phyloP scores from a whole-genome alignment of 371 early-diverging fungal species.

The Lichtheimia hyalospora region DNA sequence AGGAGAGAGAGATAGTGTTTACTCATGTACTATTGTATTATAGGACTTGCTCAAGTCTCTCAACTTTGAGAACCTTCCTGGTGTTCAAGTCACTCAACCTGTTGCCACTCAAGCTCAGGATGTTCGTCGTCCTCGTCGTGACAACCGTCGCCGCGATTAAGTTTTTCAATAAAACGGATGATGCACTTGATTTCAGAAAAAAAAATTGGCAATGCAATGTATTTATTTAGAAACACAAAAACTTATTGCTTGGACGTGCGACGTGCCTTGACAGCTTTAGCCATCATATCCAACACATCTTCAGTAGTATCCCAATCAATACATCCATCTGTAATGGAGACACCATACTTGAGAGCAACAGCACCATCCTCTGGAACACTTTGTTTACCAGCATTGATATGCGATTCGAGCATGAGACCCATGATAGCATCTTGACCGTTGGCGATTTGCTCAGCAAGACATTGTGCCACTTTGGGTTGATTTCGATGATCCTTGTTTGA shows the following conservation, averaged over 20 bases:
- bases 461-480: conserved; percentile 64
- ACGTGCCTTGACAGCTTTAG: conserved; percentile 60
- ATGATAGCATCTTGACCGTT: conserved; percentile 70
- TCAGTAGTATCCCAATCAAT: conserved; percentile 79
- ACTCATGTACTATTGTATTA: conserved; percentile 15
- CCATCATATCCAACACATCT: conserved; percentile 66
- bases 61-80: conserved; percentile 86
- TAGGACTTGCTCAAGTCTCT: conserved; percentile 94
- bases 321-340: conserved; percentile 86
- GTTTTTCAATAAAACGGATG: not conserved
- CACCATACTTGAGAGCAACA: conserved; percentile 73
- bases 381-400: conserved; percentile 85
- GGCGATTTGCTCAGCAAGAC: conserved; percentile 61
- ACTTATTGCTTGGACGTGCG: conserved; percentile 4
- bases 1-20: too few species aligned
- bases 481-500: conserved; percentile 72
- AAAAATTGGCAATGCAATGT: not conserved
- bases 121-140: conserved; percentile 29
- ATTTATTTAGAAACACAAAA: too few species aligned
- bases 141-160: not conserved
- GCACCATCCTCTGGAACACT: conserved; percentile 71
- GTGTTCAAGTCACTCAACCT: conserved; percentile 64
- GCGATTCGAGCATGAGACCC: conserved; percentile 95
- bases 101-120: conserved; percentile 36
- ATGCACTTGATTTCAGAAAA: not conserved